Percentiles rank a stretch among this genome's conserved stretches.
Evolutionary conservation across 1,139 yeast genomes (phyloP).

Genomic region (Kluyveromyces sp.): DNA sequence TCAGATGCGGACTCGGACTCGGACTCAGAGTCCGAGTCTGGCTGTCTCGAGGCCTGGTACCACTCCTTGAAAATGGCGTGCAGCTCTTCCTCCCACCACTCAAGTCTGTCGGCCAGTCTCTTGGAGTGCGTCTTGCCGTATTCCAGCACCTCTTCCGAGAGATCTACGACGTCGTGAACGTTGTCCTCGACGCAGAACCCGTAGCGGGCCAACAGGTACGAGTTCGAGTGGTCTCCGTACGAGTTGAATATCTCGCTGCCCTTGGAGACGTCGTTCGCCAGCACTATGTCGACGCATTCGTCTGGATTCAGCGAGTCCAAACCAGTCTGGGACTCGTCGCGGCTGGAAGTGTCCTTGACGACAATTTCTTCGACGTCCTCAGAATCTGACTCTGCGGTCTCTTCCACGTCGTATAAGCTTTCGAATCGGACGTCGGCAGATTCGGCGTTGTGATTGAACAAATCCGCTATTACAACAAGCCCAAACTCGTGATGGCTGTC

Average conservation of each 20-base stretch:
- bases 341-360: slow-evolving; percentile 32
- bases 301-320: slow-evolving; percentile 24
- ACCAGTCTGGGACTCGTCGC: slow-evolving; percentile 28
- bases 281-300: slow-evolving; percentile 53
- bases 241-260: slow-evolving; percentile 68
- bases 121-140: slow-evolving; percentile 36
- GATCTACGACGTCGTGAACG: slow-evolving; percentile 48
- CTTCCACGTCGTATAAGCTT: slow-evolving; percentile 62
- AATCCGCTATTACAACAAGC: slow-evolving; percentile 85
- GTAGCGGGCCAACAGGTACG: slow-evolving; percentile 61
- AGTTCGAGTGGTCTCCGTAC: slow-evolving; percentile 66
- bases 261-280: slow-evolving; percentile 36
- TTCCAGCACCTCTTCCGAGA: slow-evolving; percentile 47
- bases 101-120: slow-evolving; percentile 40
- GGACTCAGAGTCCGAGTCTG: slow-evolving; percentile 10
- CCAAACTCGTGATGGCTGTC: slow-evolving; percentile 70
- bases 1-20: background rate
- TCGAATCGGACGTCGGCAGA: slow-evolving; percentile 70
- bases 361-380: slow-evolving; percentile 17
- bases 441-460: slow-evolving; percentile 65
- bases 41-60: slow-evolving; percentile 19
- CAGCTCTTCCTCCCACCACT: slow-evolving; percentile 60
- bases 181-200: slow-evolving; percentile 62
- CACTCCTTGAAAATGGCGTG: slow-evolving; percentile 34
- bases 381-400: slow-evolving; percentile 15